Evolutionary conservation across 2,329 filamentous ascomycete genomes (phyloP).

Genomic region (Penicillium nordicum): DNA sequence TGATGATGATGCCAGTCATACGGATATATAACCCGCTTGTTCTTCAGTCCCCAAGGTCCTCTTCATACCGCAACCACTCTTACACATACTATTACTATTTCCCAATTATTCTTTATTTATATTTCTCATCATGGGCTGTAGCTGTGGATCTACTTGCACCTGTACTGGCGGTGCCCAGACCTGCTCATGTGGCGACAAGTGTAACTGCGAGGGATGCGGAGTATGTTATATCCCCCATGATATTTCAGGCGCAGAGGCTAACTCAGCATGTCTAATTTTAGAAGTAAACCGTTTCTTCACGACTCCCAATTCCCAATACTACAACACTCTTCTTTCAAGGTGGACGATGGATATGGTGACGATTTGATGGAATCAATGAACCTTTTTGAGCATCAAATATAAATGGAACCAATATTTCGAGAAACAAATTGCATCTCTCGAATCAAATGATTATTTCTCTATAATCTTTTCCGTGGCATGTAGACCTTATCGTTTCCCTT

Average conservation of each 20-base stretch:
- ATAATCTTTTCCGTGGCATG: fast-evolving
- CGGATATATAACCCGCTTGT: constrained; percentile 11
- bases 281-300: constrained; percentile 21
- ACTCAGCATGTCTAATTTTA: constrained; percentile 10
- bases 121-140: constrained; percentile 32
- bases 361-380: neutral
- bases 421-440: neutral
- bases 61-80: too few relatives aligned
- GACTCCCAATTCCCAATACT: neutral
- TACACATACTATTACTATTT: too few relatives aligned
- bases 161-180: constrained; percentile 33
- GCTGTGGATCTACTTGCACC: constrained; percentile 33
- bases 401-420: neutral
- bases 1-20: constrained; percentile 21
- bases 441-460: neutral
- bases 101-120: neutral
- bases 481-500: constrained; percentile 9
- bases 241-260: constrained; percentile 6
- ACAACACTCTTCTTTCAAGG: neutral
- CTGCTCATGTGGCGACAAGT: constrained; percentile 35
- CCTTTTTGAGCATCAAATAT: neutral
- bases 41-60: neutral
- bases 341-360: neutral
- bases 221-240: constrained; percentile 27
- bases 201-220: constrained; percentile 39